phyloP scores from a whole-genome alignment of 495 filamentous ascomycete genomes.

The Penicillium coprophilum region DNA sequence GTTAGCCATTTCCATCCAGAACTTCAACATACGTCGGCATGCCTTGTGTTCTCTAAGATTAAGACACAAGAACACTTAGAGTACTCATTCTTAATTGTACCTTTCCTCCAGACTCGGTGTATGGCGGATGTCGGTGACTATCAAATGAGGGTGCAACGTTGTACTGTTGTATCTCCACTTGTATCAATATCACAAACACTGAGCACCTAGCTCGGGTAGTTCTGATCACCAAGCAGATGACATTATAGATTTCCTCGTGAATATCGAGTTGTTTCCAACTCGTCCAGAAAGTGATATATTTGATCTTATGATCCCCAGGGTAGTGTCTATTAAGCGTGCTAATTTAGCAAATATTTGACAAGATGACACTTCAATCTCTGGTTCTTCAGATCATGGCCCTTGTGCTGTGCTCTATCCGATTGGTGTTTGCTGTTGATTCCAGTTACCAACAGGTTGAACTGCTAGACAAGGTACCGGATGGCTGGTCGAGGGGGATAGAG shows the following conservation, averaged over 20 bases:
- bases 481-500: conserved; percentile 46
- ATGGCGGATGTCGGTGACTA: conserved; percentile 1
- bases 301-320: background rate
- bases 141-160: background rate
- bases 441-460: conserved; percentile 46
- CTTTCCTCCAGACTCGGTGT: background rate
- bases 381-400: conserved; percentile 18
- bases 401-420: conserved; percentile 8
- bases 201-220: background rate
- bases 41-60: too few species aligned
- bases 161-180: background rate
- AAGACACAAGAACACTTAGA: too few species aligned
- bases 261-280: background rate
- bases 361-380: conserved; percentile 15
- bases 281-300: background rate
- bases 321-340: too few species aligned
- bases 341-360: background rate
- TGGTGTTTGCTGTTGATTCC: conserved; percentile 2
- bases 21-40: too few species aligned
- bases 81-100: too few species aligned
- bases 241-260: background rate
- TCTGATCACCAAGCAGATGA: background rate
- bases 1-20: too few species aligned
- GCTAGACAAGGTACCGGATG: conserved; percentile 40
- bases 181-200: background rate